Conservation (phyloP, 208 protist species). For the Leishmania aethiopica region DNA sequence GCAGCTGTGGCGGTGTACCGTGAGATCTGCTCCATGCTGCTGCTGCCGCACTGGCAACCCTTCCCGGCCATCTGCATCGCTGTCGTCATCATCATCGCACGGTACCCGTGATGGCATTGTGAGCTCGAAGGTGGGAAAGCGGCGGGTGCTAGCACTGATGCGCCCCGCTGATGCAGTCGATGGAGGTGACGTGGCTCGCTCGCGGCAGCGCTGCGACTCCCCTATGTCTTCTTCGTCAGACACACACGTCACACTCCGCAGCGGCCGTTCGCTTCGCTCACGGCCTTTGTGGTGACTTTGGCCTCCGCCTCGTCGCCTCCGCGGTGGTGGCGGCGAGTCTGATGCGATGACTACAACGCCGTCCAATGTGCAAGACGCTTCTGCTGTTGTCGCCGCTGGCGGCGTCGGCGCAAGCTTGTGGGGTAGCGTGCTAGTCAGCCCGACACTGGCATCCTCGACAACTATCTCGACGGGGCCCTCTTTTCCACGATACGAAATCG, state of each 20-base stretch:
- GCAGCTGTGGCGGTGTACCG: background rate
- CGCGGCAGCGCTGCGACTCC: background rate
- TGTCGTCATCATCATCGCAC: background rate
- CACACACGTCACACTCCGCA: background rate
- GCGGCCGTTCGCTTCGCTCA: background rate
- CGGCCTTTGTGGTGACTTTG: background rate
- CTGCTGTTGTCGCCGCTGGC: background rate
- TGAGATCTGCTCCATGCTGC: background rate
- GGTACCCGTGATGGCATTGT: background rate
- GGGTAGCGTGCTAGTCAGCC: background rate
- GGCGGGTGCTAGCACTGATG: background rate
- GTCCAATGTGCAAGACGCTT: no score
- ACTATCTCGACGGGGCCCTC: background rate
- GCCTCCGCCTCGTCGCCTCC: background rate
- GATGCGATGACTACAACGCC: background rate
- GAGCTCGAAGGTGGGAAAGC: background rate
- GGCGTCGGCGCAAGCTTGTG: background rate
- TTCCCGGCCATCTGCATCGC: background rate
- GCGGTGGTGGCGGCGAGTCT: background rate
- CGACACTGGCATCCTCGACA: background rate
- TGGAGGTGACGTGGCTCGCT: background rate
- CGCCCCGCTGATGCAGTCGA: background rate
- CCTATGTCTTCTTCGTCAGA: background rate
- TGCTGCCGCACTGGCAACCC: background rate
- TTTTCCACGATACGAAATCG: background rate